phyloP scores from a whole-genome alignment of 2,329 filamentous ascomycete species.

The Bipolaris gigantea region DNA sequence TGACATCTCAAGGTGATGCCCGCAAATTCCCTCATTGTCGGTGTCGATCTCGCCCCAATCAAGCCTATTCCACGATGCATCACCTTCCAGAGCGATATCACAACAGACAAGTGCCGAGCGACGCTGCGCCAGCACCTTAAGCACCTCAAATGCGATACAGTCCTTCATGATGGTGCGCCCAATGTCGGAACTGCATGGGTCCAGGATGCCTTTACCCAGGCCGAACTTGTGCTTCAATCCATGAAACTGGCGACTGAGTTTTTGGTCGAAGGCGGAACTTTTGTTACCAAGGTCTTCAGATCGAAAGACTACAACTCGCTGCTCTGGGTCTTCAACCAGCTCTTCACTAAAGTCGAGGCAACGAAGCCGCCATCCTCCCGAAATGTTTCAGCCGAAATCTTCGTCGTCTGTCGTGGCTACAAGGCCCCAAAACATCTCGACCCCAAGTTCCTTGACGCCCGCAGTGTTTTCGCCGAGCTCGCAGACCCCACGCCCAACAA shows the following conservation, averaged over 20 bases:
- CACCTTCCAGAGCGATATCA: slow-evolving; percentile 97
- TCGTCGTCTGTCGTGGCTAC: slow-evolving; percentile 93
- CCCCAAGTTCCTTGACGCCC: slow-evolving; percentile 86
- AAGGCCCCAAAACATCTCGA: slow-evolving; percentile 94
- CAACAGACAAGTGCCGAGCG: slow-evolving; percentile 90
- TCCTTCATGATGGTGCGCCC: slow-evolving; percentile 94
- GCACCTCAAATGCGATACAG: slow-evolving; percentile 93
- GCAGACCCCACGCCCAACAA: slow-evolving; percentile 85
- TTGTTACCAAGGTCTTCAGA: slow-evolving; percentile 96
- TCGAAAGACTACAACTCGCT: slow-evolving; percentile 96
- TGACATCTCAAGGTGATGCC: slow-evolving; percentile 69
- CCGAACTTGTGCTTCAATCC: slow-evolving; percentile 85
- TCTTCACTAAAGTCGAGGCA: slow-evolving; percentile 93
- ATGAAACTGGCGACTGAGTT: slow-evolving; percentile 96
- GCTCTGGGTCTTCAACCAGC: slow-evolving; percentile 96
- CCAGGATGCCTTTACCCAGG: slow-evolving; percentile 97
- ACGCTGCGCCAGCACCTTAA: slow-evolving; percentile 89
- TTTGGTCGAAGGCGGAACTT: slow-evolving; percentile 73
- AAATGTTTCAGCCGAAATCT: slow-evolving; percentile 97
- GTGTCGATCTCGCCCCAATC: slow-evolving; percentile 92
- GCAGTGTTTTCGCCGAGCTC: slow-evolving; percentile 90
- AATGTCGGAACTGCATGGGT: slow-evolving; percentile 98
- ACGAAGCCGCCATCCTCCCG: slow-evolving; percentile 95
- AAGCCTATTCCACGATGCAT: slow-evolving; percentile 94
- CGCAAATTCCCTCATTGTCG: slow-evolving; percentile 82